Conservation (phyloP, 495 filamentous ascomycete genomes). For the Talaromyces proteolyticus region DNA sequence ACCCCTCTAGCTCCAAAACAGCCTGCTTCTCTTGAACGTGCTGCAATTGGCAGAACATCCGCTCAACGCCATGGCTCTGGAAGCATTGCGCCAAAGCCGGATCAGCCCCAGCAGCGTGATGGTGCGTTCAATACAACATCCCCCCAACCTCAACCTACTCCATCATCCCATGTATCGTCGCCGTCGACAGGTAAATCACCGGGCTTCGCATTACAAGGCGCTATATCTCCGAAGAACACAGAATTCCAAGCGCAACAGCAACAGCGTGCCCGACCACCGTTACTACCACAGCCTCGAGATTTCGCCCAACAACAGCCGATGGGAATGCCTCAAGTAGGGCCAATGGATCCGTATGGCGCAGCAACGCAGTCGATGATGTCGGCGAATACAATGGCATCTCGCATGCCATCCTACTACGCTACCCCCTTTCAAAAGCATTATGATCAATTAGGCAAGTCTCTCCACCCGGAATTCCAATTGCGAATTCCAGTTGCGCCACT, state of each 20-base stretch:
- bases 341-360: conserved; percentile 21
- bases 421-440: conserved; percentile 90
- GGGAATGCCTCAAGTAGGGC: conserved; percentile 34
- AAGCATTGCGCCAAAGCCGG: conserved; percentile 60
- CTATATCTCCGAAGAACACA: conserved; percentile 61
- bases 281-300: conserved; percentile 35
- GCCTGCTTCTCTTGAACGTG: conserved; percentile 63
- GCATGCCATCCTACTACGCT: conserved; percentile 63
- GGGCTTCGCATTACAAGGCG: conserved; percentile 61
- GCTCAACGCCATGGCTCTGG: conserved; percentile 62
- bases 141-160: conserved; percentile 68
- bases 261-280: conserved; percentile 45
- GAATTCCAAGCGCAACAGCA: conserved; percentile 49
- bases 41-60: conserved; percentile 64
- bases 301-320: conserved; percentile 37
- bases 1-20: conserved; percentile 35
- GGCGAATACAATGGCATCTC: conserved; percentile 23
- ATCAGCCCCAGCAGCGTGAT: conserved; percentile 53
- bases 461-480: conserved; percentile 58
- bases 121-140: conserved; percentile 41
- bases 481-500: conserved; percentile 69
- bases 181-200: conserved; percentile 68
- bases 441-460: conserved; percentile 97
- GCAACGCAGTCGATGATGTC: conserved; percentile 18
- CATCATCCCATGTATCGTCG: conserved; percentile 76